A percentile compares a stretch with the other conserved stretches of the same genome.
Conservation (phyloP, 2,329 filamentous ascomycete genomes). For the Aspergillus sergii region DNA sequence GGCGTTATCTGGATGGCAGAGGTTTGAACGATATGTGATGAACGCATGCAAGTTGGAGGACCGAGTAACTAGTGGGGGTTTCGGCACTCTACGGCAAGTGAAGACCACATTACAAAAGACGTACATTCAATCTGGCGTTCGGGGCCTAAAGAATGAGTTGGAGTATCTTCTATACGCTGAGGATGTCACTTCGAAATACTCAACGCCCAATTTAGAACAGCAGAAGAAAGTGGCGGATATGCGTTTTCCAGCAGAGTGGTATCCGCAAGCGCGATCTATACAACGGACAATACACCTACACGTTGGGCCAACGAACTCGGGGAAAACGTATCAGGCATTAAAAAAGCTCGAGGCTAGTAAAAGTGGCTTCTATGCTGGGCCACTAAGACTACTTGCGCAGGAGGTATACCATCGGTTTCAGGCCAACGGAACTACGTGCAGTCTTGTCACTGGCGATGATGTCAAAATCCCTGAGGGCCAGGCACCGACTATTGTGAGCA, state of each 20-base stretch:
- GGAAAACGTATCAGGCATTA: constrained; percentile 94
- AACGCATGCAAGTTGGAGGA: constrained; percentile 35
- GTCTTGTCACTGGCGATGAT: constrained; percentile 89
- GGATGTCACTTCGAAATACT: constrained; percentile 60
- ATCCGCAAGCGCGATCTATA: constrained; percentile 75
- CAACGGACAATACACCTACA: constrained; percentile 87
- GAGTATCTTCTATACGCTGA: constrained; percentile 70
- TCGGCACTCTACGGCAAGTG: constrained; percentile 25
- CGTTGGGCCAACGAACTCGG: constrained; percentile 95
- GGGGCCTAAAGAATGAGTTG: constrained; percentile 60
- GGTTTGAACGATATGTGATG: constrained; percentile 35
- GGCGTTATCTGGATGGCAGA: constrained; percentile 27
- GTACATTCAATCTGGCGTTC: constrained; percentile 58
- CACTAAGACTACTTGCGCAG: constrained; percentile 83
- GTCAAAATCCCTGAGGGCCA: constrained; percentile 67
- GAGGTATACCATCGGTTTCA: constrained; percentile 90
- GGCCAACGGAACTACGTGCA: constrained; percentile 74
- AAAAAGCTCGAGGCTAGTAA: constrained; percentile 77
- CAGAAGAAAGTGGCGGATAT: constrained; percentile 75
- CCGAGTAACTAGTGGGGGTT: constrained; percentile 15
- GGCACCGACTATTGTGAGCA: constrained; percentile 67
- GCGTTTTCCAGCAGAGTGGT: constrained; percentile 91
- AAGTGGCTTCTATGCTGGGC: constrained; percentile 85
- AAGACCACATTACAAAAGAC: constrained; percentile 56
- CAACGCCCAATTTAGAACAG: constrained; percentile 57